Evolutionary conservation across 2,329 filamentous ascomycete species (phyloP), one percentile per base, ranked within the genome.

Genomic region (Domatiomyces globalis): DNA sequence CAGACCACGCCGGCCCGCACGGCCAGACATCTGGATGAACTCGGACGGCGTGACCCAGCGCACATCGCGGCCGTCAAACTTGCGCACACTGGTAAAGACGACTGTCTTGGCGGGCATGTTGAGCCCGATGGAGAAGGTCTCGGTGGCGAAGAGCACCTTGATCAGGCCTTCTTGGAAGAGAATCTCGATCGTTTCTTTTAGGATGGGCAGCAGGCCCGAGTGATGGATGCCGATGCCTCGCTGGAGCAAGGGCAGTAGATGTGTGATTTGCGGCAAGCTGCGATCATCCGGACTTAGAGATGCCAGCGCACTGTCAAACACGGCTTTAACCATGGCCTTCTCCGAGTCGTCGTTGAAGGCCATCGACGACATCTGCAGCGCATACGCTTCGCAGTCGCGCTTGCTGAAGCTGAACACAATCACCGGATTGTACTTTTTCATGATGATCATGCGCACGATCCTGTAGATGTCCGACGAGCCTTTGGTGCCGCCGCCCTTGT

Each of bases 331-430:
- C 84, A 96, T 88, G 20, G 81, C 81, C 67, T 95, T 94, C 69
- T 98, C 92, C 0, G 87, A 89, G 19, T 95, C 87, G 58, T 95
- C 88, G 70, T 98, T 98, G 77, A 98, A 95, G 46, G 86, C 83
- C 63, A 96, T 78, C 54, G 80, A 79, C 49, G 83, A 90, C 71
- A 95, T 89, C 60, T 87, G 80, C 46, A 98, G 73, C 1, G 92
- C 92, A 67, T 92, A 82, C 56, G 83, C 81, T 70, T 98, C 92
- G 66, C 90, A 95, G 63, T 96, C 90, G 58, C 90, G 79, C 73
- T 98, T 98, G 76, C 89, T 95, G 73, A 98, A 98, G 69, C 90
- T 96, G 78, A 98, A 98, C 42, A 98, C 88, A 65, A 98, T 98
- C 62, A 96, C 92, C 0, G 92, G 92, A 63, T 98, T 95, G 70